A percentile compares a stretch with the other conserved stretches of the same genome.
Evolutionary conservation across 495 filamentous ascomycete genomes (phyloP).

Genomic region (Neurospora terricola): DNA sequence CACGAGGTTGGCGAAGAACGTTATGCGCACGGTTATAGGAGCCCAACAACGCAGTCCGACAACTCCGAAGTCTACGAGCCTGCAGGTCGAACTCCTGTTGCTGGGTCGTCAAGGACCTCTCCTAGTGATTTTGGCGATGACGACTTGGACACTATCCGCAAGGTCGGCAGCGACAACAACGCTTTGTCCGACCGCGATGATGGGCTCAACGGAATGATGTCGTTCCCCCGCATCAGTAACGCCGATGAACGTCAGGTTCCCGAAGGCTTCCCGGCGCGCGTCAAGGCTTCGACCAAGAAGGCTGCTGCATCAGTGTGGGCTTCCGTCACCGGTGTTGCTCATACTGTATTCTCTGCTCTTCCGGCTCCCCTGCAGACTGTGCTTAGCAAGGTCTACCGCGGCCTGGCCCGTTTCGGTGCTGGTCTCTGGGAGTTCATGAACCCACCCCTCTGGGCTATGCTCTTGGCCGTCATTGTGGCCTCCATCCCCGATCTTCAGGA

Average conservation of each 20-base stretch:
- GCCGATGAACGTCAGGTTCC: constrained; percentile 23
- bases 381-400: constrained; percentile 34
- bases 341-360: constrained; percentile 30
- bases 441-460: constrained; percentile 95
- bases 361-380: constrained; percentile 48
- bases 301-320: constrained; percentile 20
- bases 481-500: constrained; percentile 76
- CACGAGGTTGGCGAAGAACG: constrained; percentile 15
- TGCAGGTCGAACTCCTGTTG: constrained; percentile 37
- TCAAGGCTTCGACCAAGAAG: constrained; percentile 8
- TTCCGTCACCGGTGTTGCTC: constrained; percentile 23
- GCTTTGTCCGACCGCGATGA: constrained; percentile 6
- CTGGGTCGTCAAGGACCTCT: constrained; percentile 28
- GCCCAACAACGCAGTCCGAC: constrained; percentile 20
- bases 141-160: constrained; percentile 13
- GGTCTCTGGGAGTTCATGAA: constrained; percentile 94
- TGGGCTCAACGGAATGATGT: constrained; percentile 26
- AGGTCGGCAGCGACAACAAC: constrained; percentile 5
- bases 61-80: constrained; percentile 34
- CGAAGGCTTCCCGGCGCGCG: constrained; percentile 22
- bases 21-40: constrained; percentile 3
- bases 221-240: constrained; percentile 34
- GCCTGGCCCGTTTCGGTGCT: constrained; percentile 41
- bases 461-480: constrained; percentile 76
- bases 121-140: constrained; percentile 36